Conservation (phyloP, 208 protist species). For the Strigomonas culicis region DNA sequence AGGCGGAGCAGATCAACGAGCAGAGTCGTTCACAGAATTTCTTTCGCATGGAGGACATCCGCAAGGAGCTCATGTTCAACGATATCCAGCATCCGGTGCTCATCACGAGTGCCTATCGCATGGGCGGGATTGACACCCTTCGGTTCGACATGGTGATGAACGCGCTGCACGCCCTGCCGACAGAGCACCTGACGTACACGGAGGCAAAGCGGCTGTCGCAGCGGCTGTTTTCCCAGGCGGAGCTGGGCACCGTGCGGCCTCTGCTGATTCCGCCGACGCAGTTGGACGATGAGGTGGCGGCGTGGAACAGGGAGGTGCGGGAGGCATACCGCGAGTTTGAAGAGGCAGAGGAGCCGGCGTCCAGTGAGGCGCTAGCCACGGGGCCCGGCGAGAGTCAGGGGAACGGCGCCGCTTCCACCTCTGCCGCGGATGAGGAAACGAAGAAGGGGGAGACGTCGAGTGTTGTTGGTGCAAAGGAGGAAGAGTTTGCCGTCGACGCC, state of each 20-base stretch:
- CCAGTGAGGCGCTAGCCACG: no score
- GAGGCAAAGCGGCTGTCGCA: constrained; percentile 73
- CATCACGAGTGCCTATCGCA: constrained; percentile 79
- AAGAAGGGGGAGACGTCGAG: background rate
- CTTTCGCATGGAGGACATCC: constrained; percentile 61
- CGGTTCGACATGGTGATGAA: constrained; percentile 92
- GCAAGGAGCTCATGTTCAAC: constrained; percentile 74
- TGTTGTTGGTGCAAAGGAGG: background rate
- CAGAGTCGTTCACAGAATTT: constrained; percentile 18
- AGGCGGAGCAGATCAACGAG: constrained; percentile 74
- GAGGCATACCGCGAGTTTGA: constrained; percentile 15
- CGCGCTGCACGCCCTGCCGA: constrained; percentile 71
- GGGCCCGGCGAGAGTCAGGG: background rate
- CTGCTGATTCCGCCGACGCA: constrained; percentile 61
- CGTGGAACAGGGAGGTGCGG: constrained; percentile 49
- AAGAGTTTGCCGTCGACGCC: constrained; percentile 8
- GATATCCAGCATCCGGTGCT: constrained; percentile 83
- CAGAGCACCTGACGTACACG: constrained; percentile 73
- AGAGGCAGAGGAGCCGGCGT: constrained; percentile 1
- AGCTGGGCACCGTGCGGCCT: constrained; percentile 68
- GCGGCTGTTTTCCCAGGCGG: constrained; percentile 67
- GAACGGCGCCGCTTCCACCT: background rate
- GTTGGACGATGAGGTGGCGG: constrained; percentile 50
- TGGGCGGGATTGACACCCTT: constrained; percentile 85
- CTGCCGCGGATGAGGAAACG: background rate